These are phyloP conservation scores for Naganishia liquefaciens DNA, from an alignment of 1,284 basidiomycete genomes.

Conservation along the genomic window DNA sequence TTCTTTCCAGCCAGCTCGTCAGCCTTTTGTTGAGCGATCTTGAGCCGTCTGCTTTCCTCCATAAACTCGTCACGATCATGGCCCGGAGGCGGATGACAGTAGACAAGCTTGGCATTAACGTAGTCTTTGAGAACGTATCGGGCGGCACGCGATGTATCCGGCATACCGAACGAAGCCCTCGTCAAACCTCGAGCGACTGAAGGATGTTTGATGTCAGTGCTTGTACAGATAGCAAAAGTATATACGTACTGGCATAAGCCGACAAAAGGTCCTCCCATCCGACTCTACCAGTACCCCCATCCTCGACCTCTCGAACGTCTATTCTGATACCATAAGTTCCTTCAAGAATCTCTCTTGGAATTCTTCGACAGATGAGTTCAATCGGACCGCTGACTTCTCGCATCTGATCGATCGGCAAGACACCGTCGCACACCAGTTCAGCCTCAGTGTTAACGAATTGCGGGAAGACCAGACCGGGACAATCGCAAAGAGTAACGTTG, in stretches of 20 bases:
- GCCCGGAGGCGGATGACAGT: conserved; percentile 79
- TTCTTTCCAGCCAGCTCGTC: conserved; percentile 60
- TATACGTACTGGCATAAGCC: conserved; percentile 80
- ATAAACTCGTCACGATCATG: conserved; percentile 76
- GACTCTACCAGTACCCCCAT: conserved; percentile 77
- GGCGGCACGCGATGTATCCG: conserved; percentile 92
- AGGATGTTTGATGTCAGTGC: conserved; percentile 12
- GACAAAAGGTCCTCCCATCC: conserved; percentile 82
- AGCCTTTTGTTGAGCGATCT: conserved; percentile 60
- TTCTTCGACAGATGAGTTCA: conserved; percentile 73
- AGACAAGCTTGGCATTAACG: conserved; percentile 90
- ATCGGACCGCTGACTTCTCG: conserved; percentile 88
- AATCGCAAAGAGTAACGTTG: conserved; percentile 90
- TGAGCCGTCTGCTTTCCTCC: conserved; percentile 65
- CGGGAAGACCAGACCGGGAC: conserved; percentile 97
- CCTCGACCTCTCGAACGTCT: conserved; percentile 67
- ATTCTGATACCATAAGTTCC: conserved; percentile 85
- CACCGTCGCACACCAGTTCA: conserved; percentile 93
- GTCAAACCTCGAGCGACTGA: conserved; percentile 90
- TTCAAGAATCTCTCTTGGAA: conserved; percentile 85
- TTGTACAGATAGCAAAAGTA: background rate
- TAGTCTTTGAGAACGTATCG: conserved; percentile 96
- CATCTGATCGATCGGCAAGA: conserved; percentile 97
- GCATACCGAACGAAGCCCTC: conserved; percentile 92
- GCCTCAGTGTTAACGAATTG: conserved; percentile 96